Base-by-base conservation (phyloP, 163 green algal species). In the Chlamydomonas reinhardtii region DNA sequence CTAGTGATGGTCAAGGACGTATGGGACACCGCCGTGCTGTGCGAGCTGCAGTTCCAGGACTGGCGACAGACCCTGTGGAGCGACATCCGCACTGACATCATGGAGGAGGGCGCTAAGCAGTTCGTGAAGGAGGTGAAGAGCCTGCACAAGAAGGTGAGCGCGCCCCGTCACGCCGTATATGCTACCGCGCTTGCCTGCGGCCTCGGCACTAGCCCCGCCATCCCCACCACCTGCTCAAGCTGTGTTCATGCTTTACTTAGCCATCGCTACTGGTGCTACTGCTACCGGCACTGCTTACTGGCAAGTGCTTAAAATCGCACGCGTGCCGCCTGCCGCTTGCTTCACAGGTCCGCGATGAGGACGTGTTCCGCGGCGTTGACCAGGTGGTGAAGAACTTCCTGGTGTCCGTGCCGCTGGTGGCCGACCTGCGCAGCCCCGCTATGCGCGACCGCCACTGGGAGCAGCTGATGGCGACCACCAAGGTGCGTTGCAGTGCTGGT, bases 301-400 rank as follows among this genome's bases (percentile, higher is more conserved):
- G n/a, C n/a, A n/a, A n/a, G n/a, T n/a, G n/a, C n/a, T n/a, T n/a
- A n/a, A n/a, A n/a, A n/a, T n/a, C n/a, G n/a, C n/a, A n/a, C 39
- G 39, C 39, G 5, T 48, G 39, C 39, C 39, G 48, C 48, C 14
- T 56, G 48, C 9, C 48, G 48, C 48, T 56, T 56, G 48, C 48
- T 17, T 17, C 14, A 1, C 48, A 56, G 48, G 14, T 95, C 65
- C 91, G 92, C 62, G 94, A 96, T 37, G 84, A 95, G 75, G 91
- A 97, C 73, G 92, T 91, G 82, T 97, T 96, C 92, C 93, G 93
- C 73, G 95, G 94, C 31, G 85, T 97, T 69, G 94, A 98, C 81
- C 74, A 86, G 74, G 88, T 82, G 29, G 94, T 96, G n/a, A 98
- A 98, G 92, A 97, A 97, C 90, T 98, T 97, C 93, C 80, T 97